phyloP scores from a whole-genome alignment of 2,329 filamentous ascomycete species.

The Sporothrix brasiliensis region DNA sequence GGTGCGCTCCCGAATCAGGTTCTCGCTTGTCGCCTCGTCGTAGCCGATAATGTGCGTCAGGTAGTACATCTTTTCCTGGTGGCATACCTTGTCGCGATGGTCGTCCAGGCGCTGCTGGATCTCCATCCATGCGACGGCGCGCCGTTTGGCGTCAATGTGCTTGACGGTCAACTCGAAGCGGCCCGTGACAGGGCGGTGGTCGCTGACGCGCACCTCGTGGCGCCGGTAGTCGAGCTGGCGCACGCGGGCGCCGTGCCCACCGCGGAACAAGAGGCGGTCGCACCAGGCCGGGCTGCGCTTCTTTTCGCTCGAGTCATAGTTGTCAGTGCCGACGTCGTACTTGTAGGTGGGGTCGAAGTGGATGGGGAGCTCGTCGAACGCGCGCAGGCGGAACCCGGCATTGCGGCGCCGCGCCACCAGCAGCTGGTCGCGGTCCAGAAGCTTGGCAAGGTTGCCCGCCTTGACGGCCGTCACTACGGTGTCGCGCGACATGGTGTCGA shows the following conservation, averaged over 20 bases:
- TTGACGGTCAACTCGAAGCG: constrained; percentile 83
- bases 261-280: constrained; percentile 86
- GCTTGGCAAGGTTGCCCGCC: constrained; percentile 76
- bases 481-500: constrained; percentile 94
- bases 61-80: constrained; percentile 66
- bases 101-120: constrained; percentile 75
- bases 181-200: constrained; percentile 90
- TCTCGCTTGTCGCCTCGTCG: constrained; percentile 55
- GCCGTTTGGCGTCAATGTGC: constrained; percentile 69
- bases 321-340: constrained; percentile 93
- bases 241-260: constrained; percentile 64
- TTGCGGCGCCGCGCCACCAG: constrained; percentile 87
- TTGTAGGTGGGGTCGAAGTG: constrained; percentile 97
- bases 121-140: constrained; percentile 69
- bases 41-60: constrained; percentile 58
- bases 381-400: constrained; percentile 82
- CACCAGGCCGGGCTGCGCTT: constrained; percentile 94
- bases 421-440: constrained; percentile 91
- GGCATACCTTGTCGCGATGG: constrained; percentile 67
- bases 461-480: constrained; percentile 86
- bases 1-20: constrained; percentile 50
- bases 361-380: constrained; percentile 89
- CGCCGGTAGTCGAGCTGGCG: constrained; percentile 85
- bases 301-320: constrained; percentile 94
- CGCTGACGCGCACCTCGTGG: constrained; percentile 87